Evolutionary conservation across 441 rosid genomes (phyloP).

Genomic region (Pelargonium myrrhifolium): DNA sequence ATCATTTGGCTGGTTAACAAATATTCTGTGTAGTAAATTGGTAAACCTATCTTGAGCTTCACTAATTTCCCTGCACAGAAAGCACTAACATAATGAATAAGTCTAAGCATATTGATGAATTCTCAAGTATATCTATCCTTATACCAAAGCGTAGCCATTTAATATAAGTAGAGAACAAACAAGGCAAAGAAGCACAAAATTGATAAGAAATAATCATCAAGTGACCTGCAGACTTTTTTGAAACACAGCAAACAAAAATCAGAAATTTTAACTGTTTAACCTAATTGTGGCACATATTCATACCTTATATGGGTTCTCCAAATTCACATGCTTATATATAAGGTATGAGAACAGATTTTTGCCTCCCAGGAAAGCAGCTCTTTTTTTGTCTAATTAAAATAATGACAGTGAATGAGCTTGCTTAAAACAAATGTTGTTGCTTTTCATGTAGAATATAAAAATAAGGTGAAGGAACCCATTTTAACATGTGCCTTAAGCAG

Average conservation of each 20-base stretch:
- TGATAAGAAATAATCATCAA: neutral
- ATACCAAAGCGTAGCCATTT: neutral
- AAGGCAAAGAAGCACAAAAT: neutral
- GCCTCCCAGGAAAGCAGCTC: neutral
- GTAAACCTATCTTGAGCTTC: conserved; percentile 63
- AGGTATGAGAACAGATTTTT: neutral
- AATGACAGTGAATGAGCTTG: neutral
- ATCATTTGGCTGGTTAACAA: conserved; percentile 40
- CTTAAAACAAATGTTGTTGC: neutral
- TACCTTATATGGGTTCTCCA: neutral
- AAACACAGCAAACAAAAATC: neutral
- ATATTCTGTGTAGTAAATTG: conserved; percentile 42
- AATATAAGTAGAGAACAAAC: neutral
- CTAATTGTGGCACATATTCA: neutral
- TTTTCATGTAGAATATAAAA: neutral
- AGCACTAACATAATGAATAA: conserved; percentile 1
- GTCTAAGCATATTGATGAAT: neutral
- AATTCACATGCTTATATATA: neutral
- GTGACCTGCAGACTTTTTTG: neutral
- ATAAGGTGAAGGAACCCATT: neutral
- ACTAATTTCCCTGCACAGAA: conserved; percentile 52
- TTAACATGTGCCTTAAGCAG: neutral
- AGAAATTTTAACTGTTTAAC: neutral
- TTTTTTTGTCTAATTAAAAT: neutral
- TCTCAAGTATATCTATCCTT: neutral